A percentile compares a stretch with the other conserved stretches of the same genome.
Evolutionary conservation across 106 monocot genomes (phyloP).

Genomic region (Apostasia shenzhenica): DNA sequence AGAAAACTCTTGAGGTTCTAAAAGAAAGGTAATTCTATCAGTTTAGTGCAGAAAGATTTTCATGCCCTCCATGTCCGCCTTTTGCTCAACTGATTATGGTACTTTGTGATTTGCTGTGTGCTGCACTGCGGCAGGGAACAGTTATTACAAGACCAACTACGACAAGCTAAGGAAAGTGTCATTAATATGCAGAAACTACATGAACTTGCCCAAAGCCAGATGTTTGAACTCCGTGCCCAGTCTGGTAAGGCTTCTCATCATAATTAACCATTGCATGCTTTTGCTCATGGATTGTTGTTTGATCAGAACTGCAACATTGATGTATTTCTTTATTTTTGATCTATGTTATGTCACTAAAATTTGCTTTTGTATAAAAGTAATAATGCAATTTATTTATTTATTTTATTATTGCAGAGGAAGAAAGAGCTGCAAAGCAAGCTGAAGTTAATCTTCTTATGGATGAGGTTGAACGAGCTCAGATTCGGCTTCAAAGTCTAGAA

Average conservation of each 20-base stretch:
- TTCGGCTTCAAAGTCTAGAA: constrained; percentile 80
- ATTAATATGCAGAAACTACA: constrained; percentile 92
- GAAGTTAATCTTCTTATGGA: constrained; percentile 94
- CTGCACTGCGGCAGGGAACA: constrained; percentile 48
- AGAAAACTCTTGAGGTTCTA: constrained; percentile 89
- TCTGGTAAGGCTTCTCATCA: constrained; percentile 41
- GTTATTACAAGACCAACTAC: constrained; percentile 83
- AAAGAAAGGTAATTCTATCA: constrained; percentile 71
- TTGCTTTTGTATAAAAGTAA: background rate
- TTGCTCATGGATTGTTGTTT: background rate
- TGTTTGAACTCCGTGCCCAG: constrained; percentile 92
- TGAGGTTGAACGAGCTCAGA: constrained; percentile 96
- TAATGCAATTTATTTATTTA: too few species aligned
- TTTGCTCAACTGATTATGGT: background rate
- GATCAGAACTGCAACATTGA: background rate
- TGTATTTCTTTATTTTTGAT: background rate
- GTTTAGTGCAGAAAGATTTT: background rate
- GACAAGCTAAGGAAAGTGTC: constrained; percentile 92
- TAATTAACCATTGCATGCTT: background rate
- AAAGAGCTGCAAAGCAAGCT: constrained; percentile 81
- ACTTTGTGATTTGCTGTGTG: constrained; percentile 13
- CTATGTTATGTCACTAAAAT: too few species aligned
- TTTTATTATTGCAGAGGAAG: constrained; percentile 61
- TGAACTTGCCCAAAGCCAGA: constrained; percentile 86
- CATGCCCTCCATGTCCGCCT: background rate